Evolutionary conservation across 176 grass and related monocot species (phyloP).

Genomic region (Hordeum vulgare): DNA sequence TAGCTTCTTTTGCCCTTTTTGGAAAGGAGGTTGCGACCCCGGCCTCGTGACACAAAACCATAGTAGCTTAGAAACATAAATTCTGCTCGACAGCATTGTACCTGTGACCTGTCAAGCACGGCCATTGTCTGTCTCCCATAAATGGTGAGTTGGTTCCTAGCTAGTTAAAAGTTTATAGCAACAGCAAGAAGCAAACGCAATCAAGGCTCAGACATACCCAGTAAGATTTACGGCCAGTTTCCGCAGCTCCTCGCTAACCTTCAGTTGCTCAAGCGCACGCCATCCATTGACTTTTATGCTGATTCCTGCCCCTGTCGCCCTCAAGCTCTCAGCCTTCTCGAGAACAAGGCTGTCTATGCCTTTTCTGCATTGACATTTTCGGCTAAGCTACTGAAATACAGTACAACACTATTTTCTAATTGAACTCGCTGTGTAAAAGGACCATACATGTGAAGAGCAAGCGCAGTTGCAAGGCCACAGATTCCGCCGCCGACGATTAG

Average conservation of each 20-base stretch:
- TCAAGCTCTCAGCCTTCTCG: slow-evolving; percentile 29
- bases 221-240: neutral
- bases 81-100: too few species aligned
- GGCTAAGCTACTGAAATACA: neutral
- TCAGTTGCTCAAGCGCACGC: slow-evolving; percentile 35
- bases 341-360: slow-evolving; percentile 41
- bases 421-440: neutral
- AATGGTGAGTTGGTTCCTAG: too few species aligned
- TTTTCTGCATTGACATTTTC: slow-evolving; percentile 31
- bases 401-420: too few species aligned
- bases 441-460: neutral
- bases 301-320: slow-evolving; percentile 34
- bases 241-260: slow-evolving; percentile 23
- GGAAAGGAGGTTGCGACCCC: too few species aligned
- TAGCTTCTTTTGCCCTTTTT: neutral
- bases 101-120: too few species aligned
- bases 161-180: too few species aligned
- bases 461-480: neutral
- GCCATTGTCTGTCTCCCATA: too few species aligned
- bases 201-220: neutral
- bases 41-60: too few species aligned
- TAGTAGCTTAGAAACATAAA: too few species aligned
- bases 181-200: neutral
- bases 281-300: slow-evolving; percentile 44
- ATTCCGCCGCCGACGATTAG: neutral